phyloP scores from a whole-genome alignment of 2,329 filamentous ascomycete species.

The Phoma sp. region DNA sequence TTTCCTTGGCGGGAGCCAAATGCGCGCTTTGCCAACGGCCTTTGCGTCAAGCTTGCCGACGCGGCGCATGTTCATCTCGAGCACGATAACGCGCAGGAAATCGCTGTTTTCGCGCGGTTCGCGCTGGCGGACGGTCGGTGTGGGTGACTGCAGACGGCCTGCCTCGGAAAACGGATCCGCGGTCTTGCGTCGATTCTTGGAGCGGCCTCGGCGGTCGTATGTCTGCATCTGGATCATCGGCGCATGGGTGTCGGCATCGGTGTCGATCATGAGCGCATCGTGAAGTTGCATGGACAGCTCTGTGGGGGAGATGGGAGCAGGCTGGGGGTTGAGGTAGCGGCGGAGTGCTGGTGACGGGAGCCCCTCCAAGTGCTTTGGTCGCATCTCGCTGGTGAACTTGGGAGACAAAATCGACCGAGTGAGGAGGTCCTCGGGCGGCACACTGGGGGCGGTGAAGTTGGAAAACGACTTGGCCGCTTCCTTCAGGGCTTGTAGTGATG shows the following conservation, averaged over 20 bases:
- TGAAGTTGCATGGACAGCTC: conserved; percentile 52
- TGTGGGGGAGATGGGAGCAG: conserved; percentile 47
- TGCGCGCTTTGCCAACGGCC: conserved; percentile 61
- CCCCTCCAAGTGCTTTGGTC: conserved; percentile 62
- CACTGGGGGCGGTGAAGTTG: conserved; percentile 61
- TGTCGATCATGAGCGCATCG: conserved; percentile 45
- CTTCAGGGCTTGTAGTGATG: conserved; percentile 67
- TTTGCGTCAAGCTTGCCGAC: conserved; percentile 67
- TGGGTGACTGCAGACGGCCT: conserved; percentile 50
- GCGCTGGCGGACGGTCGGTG: conserved; percentile 61
- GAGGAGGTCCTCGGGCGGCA: conserved; percentile 66
- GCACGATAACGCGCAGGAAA: conserved; percentile 69
- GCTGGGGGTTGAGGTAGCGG: conserved; percentile 67
- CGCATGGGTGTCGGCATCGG: conserved; percentile 50
- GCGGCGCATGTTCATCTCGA: conserved; percentile 73
- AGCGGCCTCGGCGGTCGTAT: conserved; percentile 56
- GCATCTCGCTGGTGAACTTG: conserved; percentile 66
- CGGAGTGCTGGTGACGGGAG: conserved; percentile 64
- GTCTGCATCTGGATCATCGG: conserved; percentile 70
- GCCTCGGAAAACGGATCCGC: conserved; percentile 54
- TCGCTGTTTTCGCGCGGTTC: conserved; percentile 70
- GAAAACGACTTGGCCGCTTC: conserved; percentile 68
- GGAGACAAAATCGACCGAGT: conserved; percentile 67
- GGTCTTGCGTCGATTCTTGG: conserved; percentile 32
- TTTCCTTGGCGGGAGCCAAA: conserved; percentile 67